phyloP scores from a whole-genome alignment of 2,329 filamentous ascomycete species.

The Exophiala sp. region DNA sequence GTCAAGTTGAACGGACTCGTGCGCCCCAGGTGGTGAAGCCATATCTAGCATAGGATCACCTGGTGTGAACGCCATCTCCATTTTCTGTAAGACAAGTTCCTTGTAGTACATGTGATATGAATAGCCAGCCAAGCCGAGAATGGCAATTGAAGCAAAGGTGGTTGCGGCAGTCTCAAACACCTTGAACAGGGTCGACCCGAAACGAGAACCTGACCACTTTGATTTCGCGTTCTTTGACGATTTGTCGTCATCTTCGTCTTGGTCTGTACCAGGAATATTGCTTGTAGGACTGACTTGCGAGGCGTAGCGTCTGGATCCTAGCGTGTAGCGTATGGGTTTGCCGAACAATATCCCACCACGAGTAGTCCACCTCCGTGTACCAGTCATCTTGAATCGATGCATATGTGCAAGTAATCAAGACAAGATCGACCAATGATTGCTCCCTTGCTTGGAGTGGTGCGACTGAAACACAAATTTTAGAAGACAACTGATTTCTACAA shows the following conservation, averaged over 20 bases:
- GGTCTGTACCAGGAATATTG: constrained; percentile 14
- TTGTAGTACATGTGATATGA: constrained; percentile 85
- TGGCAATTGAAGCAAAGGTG: constrained; percentile 69
- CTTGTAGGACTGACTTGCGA: constrained; percentile 24
- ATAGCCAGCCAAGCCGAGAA: constrained; percentile 71
- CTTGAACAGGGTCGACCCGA: constrained; percentile 46
- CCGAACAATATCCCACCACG: no score
- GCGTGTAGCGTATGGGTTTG: no score
- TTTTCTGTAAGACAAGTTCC: constrained; percentile 83
- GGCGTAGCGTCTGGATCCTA: constrained; percentile 1
- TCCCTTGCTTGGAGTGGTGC: no score
- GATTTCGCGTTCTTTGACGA: constrained; percentile 8
- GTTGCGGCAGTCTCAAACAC: constrained; percentile 73
- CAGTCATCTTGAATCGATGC: no score
- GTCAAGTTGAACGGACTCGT: constrained; percentile 22
- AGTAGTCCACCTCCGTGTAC: no score
- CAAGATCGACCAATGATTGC: no score
- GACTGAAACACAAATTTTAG: no score
- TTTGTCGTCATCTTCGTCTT: constrained; percentile 18
- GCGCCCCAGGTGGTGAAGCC: constrained; percentile 46
- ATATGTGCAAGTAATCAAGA: no score
- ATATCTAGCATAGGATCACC: constrained; percentile 86
- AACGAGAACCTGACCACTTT: constrained; percentile 8
- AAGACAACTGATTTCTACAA: no score
- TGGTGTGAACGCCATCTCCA: constrained; percentile 84